phyloP scores from a whole-genome alignment of 768 basidiomycete genomes.

The Suillus americanus region DNA sequence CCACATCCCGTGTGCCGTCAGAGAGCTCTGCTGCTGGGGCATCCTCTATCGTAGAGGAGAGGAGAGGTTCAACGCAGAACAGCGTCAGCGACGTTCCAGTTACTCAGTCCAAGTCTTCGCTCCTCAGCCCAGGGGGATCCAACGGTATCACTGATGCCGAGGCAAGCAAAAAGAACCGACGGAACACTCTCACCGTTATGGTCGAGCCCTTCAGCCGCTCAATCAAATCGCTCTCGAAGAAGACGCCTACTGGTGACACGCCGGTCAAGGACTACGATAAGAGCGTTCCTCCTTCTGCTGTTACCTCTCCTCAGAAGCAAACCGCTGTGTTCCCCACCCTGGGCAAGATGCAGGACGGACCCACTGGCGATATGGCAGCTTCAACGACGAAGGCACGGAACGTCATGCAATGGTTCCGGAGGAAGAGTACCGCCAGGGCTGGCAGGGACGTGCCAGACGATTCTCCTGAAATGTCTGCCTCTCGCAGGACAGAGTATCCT shows the following conservation, averaged over 20 bases:
- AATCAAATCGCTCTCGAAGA: conserved; percentile 36
- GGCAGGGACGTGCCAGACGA: conserved; percentile 28
- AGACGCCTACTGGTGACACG: conserved; percentile 31
- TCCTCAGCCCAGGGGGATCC: conserved; percentile 37
- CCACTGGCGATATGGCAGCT: conserved; percentile 49
- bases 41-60: conserved; percentile 20
- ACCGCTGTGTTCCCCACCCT: conserved; percentile 27
- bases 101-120: conserved; percentile 27
- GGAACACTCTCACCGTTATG: conserved; percentile 88
- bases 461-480: conserved; percentile 6
- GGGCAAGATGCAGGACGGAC: conserved; percentile 21
- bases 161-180: conserved; percentile 56
- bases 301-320: conserved; percentile 27
- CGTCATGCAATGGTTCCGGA: conserved; percentile 99
- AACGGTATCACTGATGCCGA: conserved; percentile 19
- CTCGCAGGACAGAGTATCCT: conserved; percentile 24
- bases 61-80: conserved; percentile 12
- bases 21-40: conserved; percentile 33
- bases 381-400: conserved; percentile 88
- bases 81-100: conserved; percentile 24
- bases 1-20: conserved; percentile 43
- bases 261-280: conserved; percentile 46
- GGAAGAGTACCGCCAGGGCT: conserved; percentile 52
- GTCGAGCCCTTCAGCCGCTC: conserved; percentile 70
- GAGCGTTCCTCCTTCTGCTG: conserved; percentile 31